phyloP scores from a whole-genome alignment of 2,329 filamentous ascomycete genomes.

The Trichoderma simmonsii region DNA sequence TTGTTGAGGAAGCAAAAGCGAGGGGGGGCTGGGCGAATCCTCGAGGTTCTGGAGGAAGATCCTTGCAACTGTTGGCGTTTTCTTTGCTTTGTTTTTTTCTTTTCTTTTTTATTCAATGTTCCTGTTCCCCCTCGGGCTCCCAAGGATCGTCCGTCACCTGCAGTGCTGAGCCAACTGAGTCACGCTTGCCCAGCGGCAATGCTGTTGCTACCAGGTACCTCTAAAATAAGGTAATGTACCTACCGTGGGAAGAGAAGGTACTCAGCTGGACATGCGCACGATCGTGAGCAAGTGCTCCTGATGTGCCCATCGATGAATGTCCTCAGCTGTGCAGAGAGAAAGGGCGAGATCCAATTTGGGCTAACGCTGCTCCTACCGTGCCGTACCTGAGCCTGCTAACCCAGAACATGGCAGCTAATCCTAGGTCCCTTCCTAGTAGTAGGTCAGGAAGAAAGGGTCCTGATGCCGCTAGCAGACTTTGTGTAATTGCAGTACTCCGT shows the following conservation, averaged over 20 bases:
- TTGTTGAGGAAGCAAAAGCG: neutral
- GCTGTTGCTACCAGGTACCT: neutral
- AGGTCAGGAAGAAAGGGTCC: neutral
- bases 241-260: neutral
- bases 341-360: neutral
- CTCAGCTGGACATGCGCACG: neutral
- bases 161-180: conserved; percentile 1
- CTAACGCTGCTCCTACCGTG: neutral
- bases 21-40: neutral
- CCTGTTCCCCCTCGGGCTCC: neutral
- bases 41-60: neutral
- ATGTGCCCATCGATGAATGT: neutral
- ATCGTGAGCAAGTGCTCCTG: neutral
- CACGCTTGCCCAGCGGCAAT: neutral
- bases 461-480: neutral
- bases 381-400: neutral
- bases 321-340: neutral
- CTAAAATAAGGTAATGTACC: neutral
- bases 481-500: neutral
- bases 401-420: neutral
- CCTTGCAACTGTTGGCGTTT: neutral
- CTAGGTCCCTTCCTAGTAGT: neutral
- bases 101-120: neutral
- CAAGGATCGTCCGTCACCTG: conserved; percentile 2
- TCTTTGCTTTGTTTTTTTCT: neutral